These are phyloP conservation scores for Leccinum griseonigrum DNA, from an alignment of 1,284 basidiomycete species.

Conservation along the genomic window DNA sequence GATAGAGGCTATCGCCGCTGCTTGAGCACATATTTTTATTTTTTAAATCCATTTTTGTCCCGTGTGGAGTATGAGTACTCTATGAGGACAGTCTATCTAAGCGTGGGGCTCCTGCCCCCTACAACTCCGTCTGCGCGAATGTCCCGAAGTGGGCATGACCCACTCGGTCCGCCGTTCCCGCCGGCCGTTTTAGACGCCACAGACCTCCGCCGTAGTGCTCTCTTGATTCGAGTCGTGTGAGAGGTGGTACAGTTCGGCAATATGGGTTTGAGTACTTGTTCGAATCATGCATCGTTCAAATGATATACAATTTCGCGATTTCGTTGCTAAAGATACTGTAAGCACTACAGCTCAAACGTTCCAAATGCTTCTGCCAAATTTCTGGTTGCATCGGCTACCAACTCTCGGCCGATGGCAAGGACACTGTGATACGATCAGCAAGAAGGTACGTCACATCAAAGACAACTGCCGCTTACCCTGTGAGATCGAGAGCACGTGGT, in stretches of 20 bases:
- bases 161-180: too few relatives aligned
- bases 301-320: neutral
- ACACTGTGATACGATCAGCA: constrained; percentile 28
- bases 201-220: too few relatives aligned
- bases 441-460: neutral
- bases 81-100: too few relatives aligned
- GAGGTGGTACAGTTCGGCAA: too few relatives aligned
- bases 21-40: constrained; percentile 18
- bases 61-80: too few relatives aligned
- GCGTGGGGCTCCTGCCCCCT: too few relatives aligned
- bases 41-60: too few relatives aligned
- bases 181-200: too few relatives aligned
- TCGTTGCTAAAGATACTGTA: neutral
- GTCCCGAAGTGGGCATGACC: too few relatives aligned
- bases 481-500: neutral
- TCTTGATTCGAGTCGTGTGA: too few relatives aligned
- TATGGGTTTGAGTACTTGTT: neutral
- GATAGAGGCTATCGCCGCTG: constrained; percentile 68
- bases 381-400: constrained; percentile 41
- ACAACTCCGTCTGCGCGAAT: too few relatives aligned
- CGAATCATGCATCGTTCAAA: neutral
- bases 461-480: constrained; percentile 24
- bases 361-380: constrained; percentile 38
- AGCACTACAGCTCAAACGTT: constrained; percentile 5
- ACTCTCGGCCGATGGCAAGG: constrained; percentile 36